Conservation (phyloP, 1,139 yeast species). For the Kurtzmaniella quercitrusa region DNA sequence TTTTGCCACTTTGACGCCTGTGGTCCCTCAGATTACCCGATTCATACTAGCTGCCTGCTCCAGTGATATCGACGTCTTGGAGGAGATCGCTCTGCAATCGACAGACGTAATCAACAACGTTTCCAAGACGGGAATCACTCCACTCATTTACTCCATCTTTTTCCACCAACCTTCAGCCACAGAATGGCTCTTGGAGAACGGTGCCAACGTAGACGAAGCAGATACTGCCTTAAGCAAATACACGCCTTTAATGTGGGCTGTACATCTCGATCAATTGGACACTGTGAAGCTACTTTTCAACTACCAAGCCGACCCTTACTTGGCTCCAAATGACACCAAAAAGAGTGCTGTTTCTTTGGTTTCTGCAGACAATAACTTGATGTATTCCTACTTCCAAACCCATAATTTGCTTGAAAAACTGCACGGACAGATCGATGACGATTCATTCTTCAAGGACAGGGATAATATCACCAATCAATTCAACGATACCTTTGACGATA, state of each 20-base stretch:
- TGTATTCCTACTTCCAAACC: conserved; percentile 34
- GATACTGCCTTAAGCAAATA: conserved; percentile 31
- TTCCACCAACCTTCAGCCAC: conserved; percentile 41
- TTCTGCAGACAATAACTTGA: conserved; percentile 25
- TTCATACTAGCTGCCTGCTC: conserved; percentile 47
- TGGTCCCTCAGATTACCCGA: conserved; percentile 12
- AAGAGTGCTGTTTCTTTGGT: conserved; percentile 33
- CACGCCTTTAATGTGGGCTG: conserved; percentile 50
- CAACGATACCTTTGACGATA: conserved; percentile 38
- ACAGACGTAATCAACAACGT: conserved; percentile 26
- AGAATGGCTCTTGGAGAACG: conserved; percentile 36
- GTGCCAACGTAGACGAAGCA: conserved; percentile 35
- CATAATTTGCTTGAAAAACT: conserved; percentile 35
- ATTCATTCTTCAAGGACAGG: conserved; percentile 14
- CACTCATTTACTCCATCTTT: conserved; percentile 50
- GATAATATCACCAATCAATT: conserved; percentile 23
- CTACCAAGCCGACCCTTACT: conserved; percentile 40
- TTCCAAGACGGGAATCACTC: conserved; percentile 42
- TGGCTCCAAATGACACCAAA: conserved; percentile 22
- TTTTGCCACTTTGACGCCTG: background rate
- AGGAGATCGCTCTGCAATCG: conserved; percentile 27
- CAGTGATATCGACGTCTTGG: conserved; percentile 45
- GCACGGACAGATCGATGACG: conserved; percentile 15
- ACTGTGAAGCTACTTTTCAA: conserved; percentile 31
- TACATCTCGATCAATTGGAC: conserved; percentile 33